phyloP scores from a whole-genome alignment of 371 early-diverging fungal genomes.

The Mortierella polycephala region DNA sequence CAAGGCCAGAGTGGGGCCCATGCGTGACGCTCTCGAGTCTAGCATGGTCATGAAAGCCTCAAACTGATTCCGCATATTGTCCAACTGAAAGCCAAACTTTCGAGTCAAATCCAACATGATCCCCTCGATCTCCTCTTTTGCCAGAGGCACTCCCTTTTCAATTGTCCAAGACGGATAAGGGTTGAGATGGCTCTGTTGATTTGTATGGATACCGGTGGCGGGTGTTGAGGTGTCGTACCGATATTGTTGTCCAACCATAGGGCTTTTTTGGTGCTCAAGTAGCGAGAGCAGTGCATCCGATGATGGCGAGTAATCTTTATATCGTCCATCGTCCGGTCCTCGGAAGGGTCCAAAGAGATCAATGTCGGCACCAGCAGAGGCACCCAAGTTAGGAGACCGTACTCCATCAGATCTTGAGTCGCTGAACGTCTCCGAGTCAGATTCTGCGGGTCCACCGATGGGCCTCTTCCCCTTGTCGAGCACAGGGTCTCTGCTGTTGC shows the following conservation, averaged over 20 bases:
- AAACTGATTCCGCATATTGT: conserved; percentile 77
- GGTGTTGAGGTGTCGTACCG: conserved; percentile 7
- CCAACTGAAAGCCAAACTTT: conserved; percentile 85
- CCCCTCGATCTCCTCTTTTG: conserved; percentile 70
- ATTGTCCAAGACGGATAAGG: conserved; percentile 77
- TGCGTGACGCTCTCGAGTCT: conserved; percentile 84
- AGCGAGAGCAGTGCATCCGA: conserved; percentile 77
- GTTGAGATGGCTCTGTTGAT: conserved; percentile 27
- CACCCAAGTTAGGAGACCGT: conserved; percentile 9
- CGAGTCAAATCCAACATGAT: conserved; percentile 66
- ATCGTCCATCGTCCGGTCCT: conserved; percentile 72
- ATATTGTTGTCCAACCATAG: conserved; percentile 28
- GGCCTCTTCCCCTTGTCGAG: conserved; percentile 22
- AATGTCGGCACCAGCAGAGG: conserved; percentile 55
- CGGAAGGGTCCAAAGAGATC: conserved; percentile 69
- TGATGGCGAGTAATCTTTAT: conserved; percentile 76
- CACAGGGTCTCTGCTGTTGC: conserved; percentile 10
- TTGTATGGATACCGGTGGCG: conserved; percentile 1
- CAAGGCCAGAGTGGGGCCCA: conserved; percentile 77
- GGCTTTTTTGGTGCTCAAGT: conserved; percentile 73
- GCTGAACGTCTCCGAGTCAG: conserved; percentile 66
- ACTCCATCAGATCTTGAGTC: conserved; percentile 61
- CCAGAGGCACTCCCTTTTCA: conserved; percentile 66
- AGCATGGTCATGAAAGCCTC: conserved; percentile 84
- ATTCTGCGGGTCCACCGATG: conserved; percentile 43